Evolutionary conservation across 1,284 basidiomycete genomes (phyloP), one percentile per base, ranked within the genome.

Genomic region (Vanrija sp.): DNA sequence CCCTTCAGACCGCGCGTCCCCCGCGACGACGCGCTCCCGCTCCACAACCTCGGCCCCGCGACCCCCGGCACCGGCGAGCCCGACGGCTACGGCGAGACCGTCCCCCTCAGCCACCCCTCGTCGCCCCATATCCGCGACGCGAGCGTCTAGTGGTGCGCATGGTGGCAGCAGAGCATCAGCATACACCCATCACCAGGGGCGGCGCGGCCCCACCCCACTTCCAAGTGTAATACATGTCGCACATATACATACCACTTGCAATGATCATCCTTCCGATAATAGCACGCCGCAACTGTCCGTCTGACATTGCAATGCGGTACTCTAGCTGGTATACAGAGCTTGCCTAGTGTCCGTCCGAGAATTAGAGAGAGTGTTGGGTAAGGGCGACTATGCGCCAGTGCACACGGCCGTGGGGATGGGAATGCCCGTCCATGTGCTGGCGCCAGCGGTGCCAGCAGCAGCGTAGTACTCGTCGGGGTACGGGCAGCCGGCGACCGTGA

Each of bases 1-100:
- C 71, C 72, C 0, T 72, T 71, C 59, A 62, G 66, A 2, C 68
- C 72, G 9, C 63, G 72, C 18, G 66, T 75, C 27, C 55, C 64
- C 3, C 51, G 56, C 23, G 63, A 66, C n/a, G 60, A 55, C 10
- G 51, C 41, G 3, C 49, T 61, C 9, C 61, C 61, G 6, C 49
- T 44, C 7, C 54, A 56, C 45, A 6, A 20, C 15, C 25, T 41
- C 41, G 12, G 7, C 38, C 18, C 12, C 31, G 9, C 31, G 31
- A 4, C 9, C 12, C 4, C 4, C 31, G 10, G 10, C 31, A 45
- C n/a, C 43, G n/a, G n/a, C n/a, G 22, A 45, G 24, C 16, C 22
- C 22, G 25, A 44, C 16, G 22, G 41, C 41, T 41, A 15, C 42
- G 42, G 15, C 20, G 31, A 31, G 31, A 31, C 31, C 12, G 31